phyloP scores from a whole-genome alignment of 768 basidiomycete species.

The Suillus subaureus region DNA sequence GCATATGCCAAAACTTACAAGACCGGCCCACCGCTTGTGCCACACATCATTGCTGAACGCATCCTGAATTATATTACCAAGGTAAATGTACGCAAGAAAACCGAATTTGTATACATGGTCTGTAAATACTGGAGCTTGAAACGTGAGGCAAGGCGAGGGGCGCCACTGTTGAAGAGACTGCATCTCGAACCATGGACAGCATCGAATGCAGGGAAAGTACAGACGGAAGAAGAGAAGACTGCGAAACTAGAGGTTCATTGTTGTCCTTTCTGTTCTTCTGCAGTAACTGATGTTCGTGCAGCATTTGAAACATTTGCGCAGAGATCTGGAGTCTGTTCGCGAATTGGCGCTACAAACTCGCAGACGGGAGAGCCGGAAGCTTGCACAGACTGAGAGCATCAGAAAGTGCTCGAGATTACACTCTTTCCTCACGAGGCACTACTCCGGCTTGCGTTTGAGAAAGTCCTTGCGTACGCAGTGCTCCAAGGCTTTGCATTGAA shows the following conservation, averaged over 20 bases:
- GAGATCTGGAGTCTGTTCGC: constrained; percentile 76
- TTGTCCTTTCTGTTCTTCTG: constrained; percentile 1
- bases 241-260: constrained; percentile 83
- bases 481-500: not conserved
- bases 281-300: constrained; percentile 21
- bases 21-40: constrained; percentile 91
- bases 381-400: constrained; percentile 68
- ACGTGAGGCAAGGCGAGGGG: constrained; percentile 89
- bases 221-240: constrained; percentile 82
- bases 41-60: constrained; percentile 78
- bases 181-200: constrained; percentile 99
- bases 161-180: constrained; percentile 88
- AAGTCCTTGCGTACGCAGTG: constrained; percentile 63
- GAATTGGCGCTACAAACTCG: constrained; percentile 65
- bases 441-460: constrained; percentile 67
- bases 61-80: constrained; percentile 75
- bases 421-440: constrained; percentile 68
- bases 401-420: constrained; percentile 59
- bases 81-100: constrained; percentile 72
- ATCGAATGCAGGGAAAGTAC: constrained; percentile 55
- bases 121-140: constrained; percentile 98
- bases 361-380: constrained; percentile 83
- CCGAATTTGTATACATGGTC: constrained; percentile 72
- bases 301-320: constrained; percentile 64
- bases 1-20: constrained; percentile 93